Conservation (phyloP, 2,329 filamentous ascomycete species). For the Torrubiellomyces zombiae region DNA sequence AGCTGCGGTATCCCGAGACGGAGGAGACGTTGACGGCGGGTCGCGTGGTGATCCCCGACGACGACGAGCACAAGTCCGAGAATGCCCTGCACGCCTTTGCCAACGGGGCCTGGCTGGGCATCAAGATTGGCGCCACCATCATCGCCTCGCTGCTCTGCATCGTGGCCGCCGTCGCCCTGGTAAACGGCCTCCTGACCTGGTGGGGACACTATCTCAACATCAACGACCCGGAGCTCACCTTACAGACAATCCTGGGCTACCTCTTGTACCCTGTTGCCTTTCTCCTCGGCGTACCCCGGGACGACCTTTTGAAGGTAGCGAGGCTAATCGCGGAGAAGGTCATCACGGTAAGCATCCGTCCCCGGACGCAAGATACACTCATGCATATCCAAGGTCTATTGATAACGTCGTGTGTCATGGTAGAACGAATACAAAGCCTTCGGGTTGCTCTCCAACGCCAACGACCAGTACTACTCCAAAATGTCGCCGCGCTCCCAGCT, state of each 20-base stretch:
- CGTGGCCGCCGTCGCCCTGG: constrained; percentile 56
- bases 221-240: constrained; percentile 46
- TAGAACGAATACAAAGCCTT: constrained; percentile 70
- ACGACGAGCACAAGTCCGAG: constrained; percentile 56
- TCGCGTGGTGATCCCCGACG: constrained; percentile 63
- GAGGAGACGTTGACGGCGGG: constrained; percentile 76
- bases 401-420: neutral
- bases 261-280: constrained; percentile 64
- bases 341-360: constrained; percentile 38
- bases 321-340: constrained; percentile 74
- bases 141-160: constrained; percentile 66
- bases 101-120: constrained; percentile 68
- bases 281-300: constrained; percentile 59
- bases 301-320: constrained; percentile 56
- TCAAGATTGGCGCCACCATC: constrained; percentile 79
- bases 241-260: constrained; percentile 64
- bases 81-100: constrained; percentile 77
- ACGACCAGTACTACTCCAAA: constrained; percentile 36
- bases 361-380: too few relatives aligned
- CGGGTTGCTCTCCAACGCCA: constrained; percentile 32
- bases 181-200: constrained; percentile 68
- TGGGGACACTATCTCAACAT: constrained; percentile 69
- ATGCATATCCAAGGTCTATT: too few relatives aligned
- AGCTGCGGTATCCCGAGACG: constrained; percentile 76
- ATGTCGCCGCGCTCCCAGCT: constrained; percentile 57